Conservation (phyloP, 495 filamentous ascomycete species). For the Staphylotrichum tortipilum region DNA sequence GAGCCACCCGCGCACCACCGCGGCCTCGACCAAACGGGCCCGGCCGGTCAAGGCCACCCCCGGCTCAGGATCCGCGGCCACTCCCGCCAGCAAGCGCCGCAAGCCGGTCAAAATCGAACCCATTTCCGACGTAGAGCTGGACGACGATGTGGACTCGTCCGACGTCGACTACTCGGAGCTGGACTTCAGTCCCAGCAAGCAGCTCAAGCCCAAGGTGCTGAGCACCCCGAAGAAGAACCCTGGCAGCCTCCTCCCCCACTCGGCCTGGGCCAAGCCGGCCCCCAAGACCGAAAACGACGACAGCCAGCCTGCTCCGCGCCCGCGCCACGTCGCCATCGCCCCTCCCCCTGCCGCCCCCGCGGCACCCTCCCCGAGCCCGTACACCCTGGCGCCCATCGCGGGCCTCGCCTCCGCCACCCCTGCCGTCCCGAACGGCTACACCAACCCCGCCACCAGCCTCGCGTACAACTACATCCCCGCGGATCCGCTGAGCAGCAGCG, state of each 20-base stretch:
- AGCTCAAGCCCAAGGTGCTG: background rate
- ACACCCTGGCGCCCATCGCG: background rate
- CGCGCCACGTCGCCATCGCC: background rate
- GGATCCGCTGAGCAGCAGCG: background rate
- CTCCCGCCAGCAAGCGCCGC: conserved; percentile 10
- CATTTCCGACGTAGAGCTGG: conserved; percentile 1
- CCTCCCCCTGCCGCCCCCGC: background rate
- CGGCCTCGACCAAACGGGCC: background rate
- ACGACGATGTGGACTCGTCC: conserved; percentile 17
- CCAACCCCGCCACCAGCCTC: background rate
- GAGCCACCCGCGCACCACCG: background rate
- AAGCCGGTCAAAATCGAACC: conserved; percentile 5
- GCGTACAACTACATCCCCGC: background rate
- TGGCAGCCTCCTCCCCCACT: background rate
- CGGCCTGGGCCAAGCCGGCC: conserved; percentile 1
- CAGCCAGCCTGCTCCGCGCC: background rate
- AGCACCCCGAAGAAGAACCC: background rate
- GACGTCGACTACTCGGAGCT: conserved; percentile 21
- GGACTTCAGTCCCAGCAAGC: conserved; percentile 12
- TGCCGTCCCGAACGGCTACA: background rate
- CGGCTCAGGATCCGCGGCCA: conserved; percentile 10
- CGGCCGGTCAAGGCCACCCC: conserved; percentile 5
- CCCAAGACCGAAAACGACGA: too few species aligned
- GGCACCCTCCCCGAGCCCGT: background rate
- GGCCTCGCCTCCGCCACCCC: background rate